A percentile compares a stretch with the other conserved stretches of the same genome.
Conservation (phyloP, 805 yeast species). For the Kodamaea laetipori region DNA sequence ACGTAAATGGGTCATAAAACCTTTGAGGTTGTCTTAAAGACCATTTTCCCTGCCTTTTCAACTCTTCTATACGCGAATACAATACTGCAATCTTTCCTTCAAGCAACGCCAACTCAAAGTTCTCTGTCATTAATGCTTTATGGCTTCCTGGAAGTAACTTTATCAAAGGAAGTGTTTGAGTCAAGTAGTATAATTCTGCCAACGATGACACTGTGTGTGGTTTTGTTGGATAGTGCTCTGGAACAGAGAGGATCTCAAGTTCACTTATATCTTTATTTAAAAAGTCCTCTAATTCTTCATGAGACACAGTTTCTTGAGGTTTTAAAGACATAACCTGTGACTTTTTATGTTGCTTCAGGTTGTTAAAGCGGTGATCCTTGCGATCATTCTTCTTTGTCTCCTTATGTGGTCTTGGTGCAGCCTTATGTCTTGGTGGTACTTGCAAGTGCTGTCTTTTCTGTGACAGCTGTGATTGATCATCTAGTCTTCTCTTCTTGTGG, state of each 20-base stretch:
- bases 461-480: background rate
- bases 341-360: conserved; percentile 3
- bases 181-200: conserved; percentile 82
- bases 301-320: conserved; percentile 24
- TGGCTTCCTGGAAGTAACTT: conserved; percentile 83
- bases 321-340: conserved; percentile 19
- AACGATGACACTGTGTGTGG: conserved; percentile 55
- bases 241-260: conserved; percentile 40
- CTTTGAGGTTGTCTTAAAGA: conserved; percentile 81
- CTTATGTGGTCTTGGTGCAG: background rate
- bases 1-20: conserved; percentile 64
- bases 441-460: conserved; percentile 3
- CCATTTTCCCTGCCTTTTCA: conserved; percentile 87
- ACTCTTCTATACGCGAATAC: conserved; percentile 87
- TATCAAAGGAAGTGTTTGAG: conserved; percentile 84
- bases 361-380: conserved; percentile 1
- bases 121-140: conserved; percentile 80
- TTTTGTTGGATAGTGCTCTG: conserved; percentile 44
- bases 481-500: conserved; percentile 1
- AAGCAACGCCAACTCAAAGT: conserved; percentile 78
- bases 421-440: conserved; percentile 1
- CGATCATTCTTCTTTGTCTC: background rate
- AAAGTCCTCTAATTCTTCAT: conserved; percentile 25
- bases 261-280: conserved; percentile 30
- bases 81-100: conserved; percentile 92